Conservation (phyloP, 306 rosid species). For the Cucumis sativus region Cucumber_9930_V3 NC_026660.2:29363001-29363500, state of each 20-base stretch:
- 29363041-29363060: conserved; percentile 16
- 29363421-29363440: background rate
- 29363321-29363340: background rate
- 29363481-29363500: background rate
- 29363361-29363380: background rate
- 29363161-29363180: background rate
- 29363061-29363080: background rate
- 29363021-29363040: conserved; percentile 70
- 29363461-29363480: background rate
- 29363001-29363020: conserved; percentile 38
- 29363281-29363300: background rate
- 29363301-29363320: background rate
- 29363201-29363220: background rate
- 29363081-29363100: background rate
- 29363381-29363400: background rate
- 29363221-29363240: background rate
- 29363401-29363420: background rate
- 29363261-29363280: background rate
- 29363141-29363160: background rate
- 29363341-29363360: background rate
- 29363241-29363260: background rate
- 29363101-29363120: background rate
- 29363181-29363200: background rate
- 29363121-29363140: background rate
- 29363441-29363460: background rate